A percentile compares a stretch with the other conserved stretches of the same genome.
Evolutionary conservation across 1,284 basidiomycete genomes (phyloP).

Genomic region (Fomitopsis schrenkii): DNA sequence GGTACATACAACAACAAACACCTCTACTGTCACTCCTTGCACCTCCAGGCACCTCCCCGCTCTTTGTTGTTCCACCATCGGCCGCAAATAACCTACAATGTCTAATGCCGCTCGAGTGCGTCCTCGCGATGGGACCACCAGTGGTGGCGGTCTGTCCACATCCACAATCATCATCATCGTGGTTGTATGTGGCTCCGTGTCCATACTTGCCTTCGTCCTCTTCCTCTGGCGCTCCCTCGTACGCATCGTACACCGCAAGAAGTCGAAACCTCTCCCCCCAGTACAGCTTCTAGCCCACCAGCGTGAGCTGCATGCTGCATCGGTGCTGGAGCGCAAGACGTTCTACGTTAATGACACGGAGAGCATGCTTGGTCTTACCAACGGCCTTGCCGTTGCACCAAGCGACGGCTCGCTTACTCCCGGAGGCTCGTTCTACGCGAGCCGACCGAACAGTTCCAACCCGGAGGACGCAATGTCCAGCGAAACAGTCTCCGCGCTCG

Average conservation of each 20-base stretch:
- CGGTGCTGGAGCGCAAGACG: slow-evolving; percentile 19
- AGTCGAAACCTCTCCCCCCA: slow-evolving; percentile 48
- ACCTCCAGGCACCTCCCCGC: neutral
- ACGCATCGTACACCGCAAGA: slow-evolving; percentile 26
- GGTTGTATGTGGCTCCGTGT: slow-evolving; percentile 39
- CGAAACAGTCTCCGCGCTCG: slow-evolving; percentile 20
- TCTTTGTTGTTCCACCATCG: slow-evolving; percentile 7
- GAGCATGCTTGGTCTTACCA: slow-evolving; percentile 11
- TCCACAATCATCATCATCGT: slow-evolving; percentile 43
- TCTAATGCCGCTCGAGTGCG: slow-evolving; percentile 8
- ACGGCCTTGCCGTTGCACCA: slow-evolving; percentile 13
- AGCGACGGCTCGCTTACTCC: slow-evolving; percentile 29
- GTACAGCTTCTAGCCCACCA: slow-evolving; percentile 57
- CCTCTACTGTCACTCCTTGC: neutral
- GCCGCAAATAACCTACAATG: slow-evolving; percentile 12
- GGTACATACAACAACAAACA: neutral
- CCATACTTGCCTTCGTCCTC: slow-evolving; percentile 33
- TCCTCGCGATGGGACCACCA: slow-evolving; percentile 18
- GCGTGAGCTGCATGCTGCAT: slow-evolving; percentile 42
- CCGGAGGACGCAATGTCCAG: slow-evolving; percentile 23
- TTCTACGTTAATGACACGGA: slow-evolving; percentile 16
- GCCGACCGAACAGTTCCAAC: slow-evolving; percentile 21
- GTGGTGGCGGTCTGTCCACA: slow-evolving; percentile 27
- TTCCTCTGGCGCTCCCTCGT: slow-evolving; percentile 36
- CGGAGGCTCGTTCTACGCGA: slow-evolving; percentile 10